These are phyloP conservation scores for Colletotrichum scovillei DNA, from an alignment of 2,329 filamentous ascomycete genomes.

Conservation along the genomic window DNA sequence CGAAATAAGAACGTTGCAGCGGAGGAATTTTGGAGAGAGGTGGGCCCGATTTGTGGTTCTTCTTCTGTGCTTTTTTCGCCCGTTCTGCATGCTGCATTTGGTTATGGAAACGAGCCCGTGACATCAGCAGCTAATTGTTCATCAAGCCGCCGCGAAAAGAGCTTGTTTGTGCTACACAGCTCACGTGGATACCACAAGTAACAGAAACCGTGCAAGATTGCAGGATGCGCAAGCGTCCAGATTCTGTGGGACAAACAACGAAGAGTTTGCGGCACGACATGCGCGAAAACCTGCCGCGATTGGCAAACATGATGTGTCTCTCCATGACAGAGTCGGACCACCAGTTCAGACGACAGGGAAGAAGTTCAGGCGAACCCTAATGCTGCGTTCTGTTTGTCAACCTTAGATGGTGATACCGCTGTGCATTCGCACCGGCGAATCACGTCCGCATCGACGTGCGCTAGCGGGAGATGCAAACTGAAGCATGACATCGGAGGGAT, in stretches of 20 bases:
- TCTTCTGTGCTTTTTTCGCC: not conserved
- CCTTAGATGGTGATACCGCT: not conserved
- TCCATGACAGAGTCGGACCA: not conserved
- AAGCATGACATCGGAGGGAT: not conserved
- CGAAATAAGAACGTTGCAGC: not conserved
- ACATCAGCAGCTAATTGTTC: not conserved
- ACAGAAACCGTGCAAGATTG: not conserved
- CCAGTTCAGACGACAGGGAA: not conserved
- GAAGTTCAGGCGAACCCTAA: not conserved
- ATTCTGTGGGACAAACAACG: not conserved
- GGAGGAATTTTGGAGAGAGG: not conserved
- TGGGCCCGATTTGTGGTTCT: not conserved
- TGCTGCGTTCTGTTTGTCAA: not conserved
- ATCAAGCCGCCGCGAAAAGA: not conserved
- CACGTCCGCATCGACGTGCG: not conserved
- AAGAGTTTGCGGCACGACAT: not conserved
- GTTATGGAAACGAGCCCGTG: not conserved
- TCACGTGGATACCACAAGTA: not conserved
- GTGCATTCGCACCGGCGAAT: not conserved
- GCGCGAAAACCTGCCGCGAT: not conserved
- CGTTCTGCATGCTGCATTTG: not conserved
- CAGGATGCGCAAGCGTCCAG: not conserved
- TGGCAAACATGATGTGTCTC: not conserved
- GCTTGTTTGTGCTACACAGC: not conserved
- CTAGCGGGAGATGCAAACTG: constrained; percentile 3